Conservation (phyloP, 352 stramenopile genomes). For the Globisporangium mamillatum region DNA sequence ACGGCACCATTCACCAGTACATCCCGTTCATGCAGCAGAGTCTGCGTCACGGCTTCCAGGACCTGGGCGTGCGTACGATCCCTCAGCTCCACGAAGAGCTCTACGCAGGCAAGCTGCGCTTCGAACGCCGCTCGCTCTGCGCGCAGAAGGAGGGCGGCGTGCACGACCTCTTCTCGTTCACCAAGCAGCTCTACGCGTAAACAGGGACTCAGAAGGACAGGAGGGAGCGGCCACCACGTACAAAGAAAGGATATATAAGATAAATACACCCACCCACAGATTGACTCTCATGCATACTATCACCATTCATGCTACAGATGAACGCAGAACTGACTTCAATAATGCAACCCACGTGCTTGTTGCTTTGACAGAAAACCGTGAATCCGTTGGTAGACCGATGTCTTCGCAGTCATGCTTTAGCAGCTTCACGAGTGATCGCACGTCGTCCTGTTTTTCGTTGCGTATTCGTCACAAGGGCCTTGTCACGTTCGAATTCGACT, state of each 20-base stretch:
- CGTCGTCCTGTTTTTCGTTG: too few species aligned
- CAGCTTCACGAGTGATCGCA: too few species aligned
- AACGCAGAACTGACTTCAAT: too few species aligned
- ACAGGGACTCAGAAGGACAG: not conserved
- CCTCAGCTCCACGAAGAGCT: conserved; percentile 75
- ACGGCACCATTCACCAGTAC: conserved; percentile 96
- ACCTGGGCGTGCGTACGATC: conserved; percentile 91
- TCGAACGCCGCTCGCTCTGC: conserved; percentile 96
- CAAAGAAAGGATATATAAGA: not conserved
- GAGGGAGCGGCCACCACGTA: not conserved
- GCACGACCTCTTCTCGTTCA: conserved; percentile 96
- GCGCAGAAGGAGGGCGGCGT: conserved; percentile 97
- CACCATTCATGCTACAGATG: not conserved
- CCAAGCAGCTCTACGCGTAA: conserved; percentile 82
- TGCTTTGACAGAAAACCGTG: too few species aligned
- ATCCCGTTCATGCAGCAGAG: conserved; percentile 98
- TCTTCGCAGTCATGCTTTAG: too few species aligned
- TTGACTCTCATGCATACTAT: not conserved
- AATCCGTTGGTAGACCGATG: too few species aligned
- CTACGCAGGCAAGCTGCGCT: conserved; percentile 79
- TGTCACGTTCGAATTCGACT: too few species aligned
- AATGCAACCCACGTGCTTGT: too few species aligned
- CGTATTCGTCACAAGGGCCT: too few species aligned
- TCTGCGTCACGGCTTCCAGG: conserved; percentile 96
- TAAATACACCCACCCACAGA: not conserved